Evolutionary conservation across 306 rosid genomes (phyloP).

Genomic region (Pterocarpus macrocarpus): DNA sequence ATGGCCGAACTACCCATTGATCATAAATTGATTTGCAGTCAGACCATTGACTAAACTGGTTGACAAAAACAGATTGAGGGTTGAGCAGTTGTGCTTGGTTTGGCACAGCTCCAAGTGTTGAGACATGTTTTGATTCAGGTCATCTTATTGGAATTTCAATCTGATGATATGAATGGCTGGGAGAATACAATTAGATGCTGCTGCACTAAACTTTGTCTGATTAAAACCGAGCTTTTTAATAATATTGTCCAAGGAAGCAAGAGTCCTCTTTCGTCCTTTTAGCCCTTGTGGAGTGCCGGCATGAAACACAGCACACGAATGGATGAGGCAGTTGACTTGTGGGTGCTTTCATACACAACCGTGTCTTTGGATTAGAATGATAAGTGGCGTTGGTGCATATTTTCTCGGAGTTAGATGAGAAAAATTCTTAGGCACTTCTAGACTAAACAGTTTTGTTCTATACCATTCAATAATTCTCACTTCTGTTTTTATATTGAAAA

Average conservation of each 20-base stretch:
- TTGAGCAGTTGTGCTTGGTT: constrained; percentile 31
- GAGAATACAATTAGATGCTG: background rate
- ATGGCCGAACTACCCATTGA: constrained; percentile 66
- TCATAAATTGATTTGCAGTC: constrained; percentile 35
- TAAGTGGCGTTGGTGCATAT: constrained; percentile 48
- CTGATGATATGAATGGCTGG: constrained; percentile 35
- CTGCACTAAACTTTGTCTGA: constrained; percentile 29
- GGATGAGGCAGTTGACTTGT: constrained; percentile 58
- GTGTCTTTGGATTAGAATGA: constrained; percentile 32
- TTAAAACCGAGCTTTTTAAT: constrained; percentile 1
- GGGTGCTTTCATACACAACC: constrained; percentile 21
- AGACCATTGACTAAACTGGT: constrained; percentile 30
- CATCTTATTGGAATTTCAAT: constrained; percentile 9
- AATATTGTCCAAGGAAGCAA: constrained; percentile 9
- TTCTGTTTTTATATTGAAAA: too few species aligned
- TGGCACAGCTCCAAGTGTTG: constrained; percentile 17
- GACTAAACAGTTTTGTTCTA: too few species aligned
- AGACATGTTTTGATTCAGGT: constrained; percentile 4
- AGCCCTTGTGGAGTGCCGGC: constrained; percentile 53
- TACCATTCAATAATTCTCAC: too few species aligned
- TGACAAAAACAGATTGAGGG: constrained; percentile 28
- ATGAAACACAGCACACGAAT: constrained; percentile 42
- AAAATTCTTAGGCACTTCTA: too few species aligned
- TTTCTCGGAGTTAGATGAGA: constrained; percentile 11
- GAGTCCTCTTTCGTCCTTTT: constrained; percentile 54